Evolutionary conservation across 495 filamentous ascomycete species (phyloP), one percentile per base, ranked within the genome.

Genomic region (Saxophila tyrrhenica): DNA sequence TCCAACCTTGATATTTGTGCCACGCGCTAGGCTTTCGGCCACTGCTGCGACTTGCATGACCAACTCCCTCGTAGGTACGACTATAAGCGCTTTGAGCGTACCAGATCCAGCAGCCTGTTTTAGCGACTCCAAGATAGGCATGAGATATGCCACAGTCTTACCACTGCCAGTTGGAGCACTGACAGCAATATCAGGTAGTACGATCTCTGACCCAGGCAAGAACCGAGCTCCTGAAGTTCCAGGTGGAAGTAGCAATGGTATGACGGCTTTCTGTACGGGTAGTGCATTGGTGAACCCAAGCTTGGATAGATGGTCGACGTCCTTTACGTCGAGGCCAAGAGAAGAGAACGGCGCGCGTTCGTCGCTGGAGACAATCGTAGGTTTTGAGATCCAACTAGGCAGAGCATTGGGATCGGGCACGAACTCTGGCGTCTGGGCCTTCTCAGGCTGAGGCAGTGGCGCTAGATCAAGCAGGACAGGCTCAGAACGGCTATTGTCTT

Each of bases 151-250:
- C 2, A 97, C 69, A 0, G 91, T 97, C 64, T 97, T 97, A 45
- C 91, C 91, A 0, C 91, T 96, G 3, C 91, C 91, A 0, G 91
- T 97, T 2, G 87, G 80, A 0, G 91, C 91, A 20, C 88, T 89
- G 16, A 97, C 78, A 49, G 92, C 85, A 7, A 97, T 56, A 69
- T 97, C 91, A 1, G 61, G 57, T 1, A 59, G 47, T 11, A 60
- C 47, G 11, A 17, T 5, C 22, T 51, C 39, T 5, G 61, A 45
- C 29, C 61, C 61, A n/a, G 54, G 54, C 10, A 57, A 20, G 10
- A 50, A 57, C 1, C 45, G 57, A 13, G 58, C 35, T 21, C 58
- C 58, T 9, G 54, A 17, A 10, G 29, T 39, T 11, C 58, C 49
- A 13, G 54, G 55, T 19, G 84, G 78, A 0, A 91, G 68, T 2